These are phyloP conservation scores for Skeletonema marinoi DNA, from an alignment of 108 stramenopile genomes.

Conservation along the genomic window DNA sequence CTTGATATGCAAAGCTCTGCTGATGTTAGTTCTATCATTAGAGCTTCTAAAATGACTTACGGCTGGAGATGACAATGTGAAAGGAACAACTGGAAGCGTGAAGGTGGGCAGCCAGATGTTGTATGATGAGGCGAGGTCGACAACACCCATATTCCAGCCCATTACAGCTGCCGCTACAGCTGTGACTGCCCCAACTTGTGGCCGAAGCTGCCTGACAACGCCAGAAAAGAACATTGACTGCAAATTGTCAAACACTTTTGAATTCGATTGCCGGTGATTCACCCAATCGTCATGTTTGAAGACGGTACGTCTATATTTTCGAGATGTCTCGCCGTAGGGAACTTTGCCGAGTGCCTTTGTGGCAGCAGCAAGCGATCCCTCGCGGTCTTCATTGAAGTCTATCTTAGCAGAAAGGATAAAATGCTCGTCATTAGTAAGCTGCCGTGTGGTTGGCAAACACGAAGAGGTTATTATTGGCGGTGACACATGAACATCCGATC, in stretches of 20 bases:
- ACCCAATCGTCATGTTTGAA: constrained; percentile 56
- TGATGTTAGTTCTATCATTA: too few relatives aligned
- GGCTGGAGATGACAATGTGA: constrained; percentile 59
- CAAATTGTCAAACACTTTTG: constrained; percentile 44
- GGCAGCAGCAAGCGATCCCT: constrained; percentile 43
- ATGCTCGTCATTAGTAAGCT: background rate
- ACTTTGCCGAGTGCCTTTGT: constrained; percentile 36
- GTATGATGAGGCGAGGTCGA: constrained; percentile 9
- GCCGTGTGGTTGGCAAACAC: background rate
- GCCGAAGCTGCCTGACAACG: constrained; percentile 50
- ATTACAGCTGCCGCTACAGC: constrained; percentile 37
- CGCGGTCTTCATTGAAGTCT: background rate
- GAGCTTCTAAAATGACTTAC: too few relatives aligned
- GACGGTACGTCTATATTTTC: constrained; percentile 53
- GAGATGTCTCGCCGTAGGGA: constrained; percentile 49
- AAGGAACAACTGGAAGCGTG: constrained; percentile 59
- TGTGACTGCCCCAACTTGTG: constrained; percentile 47
- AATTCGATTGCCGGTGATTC: constrained; percentile 33
- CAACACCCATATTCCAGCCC: constrained; percentile 39
- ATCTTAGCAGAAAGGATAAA: background rate
- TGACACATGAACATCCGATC: too few relatives aligned
- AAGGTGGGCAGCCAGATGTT: constrained; percentile 33
- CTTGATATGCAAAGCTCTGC: too few relatives aligned
- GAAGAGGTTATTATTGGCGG: too few relatives aligned
- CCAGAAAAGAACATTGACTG: constrained; percentile 52